These are phyloP conservation scores for Prosopis cineraria DNA, from an alignment of 306 rosid genomes.

Conservation along the genomic window DNA sequence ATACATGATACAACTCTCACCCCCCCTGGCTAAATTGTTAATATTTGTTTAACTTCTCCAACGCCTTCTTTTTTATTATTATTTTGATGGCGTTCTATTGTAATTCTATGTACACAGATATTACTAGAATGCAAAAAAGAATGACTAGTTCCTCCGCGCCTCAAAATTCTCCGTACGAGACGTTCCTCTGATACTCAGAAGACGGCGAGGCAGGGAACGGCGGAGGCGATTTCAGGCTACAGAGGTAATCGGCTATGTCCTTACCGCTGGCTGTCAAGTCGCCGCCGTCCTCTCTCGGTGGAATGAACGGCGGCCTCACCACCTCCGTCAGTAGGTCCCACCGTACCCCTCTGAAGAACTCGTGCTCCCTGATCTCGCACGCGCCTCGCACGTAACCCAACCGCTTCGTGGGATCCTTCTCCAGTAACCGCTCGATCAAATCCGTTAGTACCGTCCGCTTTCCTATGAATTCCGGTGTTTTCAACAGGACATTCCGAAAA, in stretches of 20 bases:
- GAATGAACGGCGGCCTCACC: conserved; percentile 79
- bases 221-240: conserved; percentile 55
- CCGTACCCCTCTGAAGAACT: conserved; percentile 69
- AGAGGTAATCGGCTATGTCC: conserved; percentile 58
- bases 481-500: conserved; percentile 66
- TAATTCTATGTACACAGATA: conserved; percentile 51
- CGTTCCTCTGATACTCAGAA: conserved; percentile 29
- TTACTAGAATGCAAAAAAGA: conserved; percentile 17
- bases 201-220: conserved; percentile 66
- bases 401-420: conserved; percentile 76
- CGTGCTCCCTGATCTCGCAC: conserved; percentile 76
- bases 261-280: neutral
- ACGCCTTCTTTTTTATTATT: conserved; percentile 29
- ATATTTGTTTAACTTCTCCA: conserved; percentile 20
- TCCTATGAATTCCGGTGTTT: conserved; percentile 76
- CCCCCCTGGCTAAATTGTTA: neutral
- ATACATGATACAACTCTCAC: conserved; percentile 37
- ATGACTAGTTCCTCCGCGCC: conserved; percentile 38
- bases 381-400: conserved; percentile 83
- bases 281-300: conserved; percentile 47
- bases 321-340: conserved; percentile 82
- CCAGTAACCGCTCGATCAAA: conserved; percentile 64
- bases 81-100: conserved; percentile 22
- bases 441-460: conserved; percentile 63
- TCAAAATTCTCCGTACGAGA: conserved; percentile 57